Conservation (phyloP, 2,329 filamentous ascomycete genomes). For the Gnomoniopsis sp. region DNA sequence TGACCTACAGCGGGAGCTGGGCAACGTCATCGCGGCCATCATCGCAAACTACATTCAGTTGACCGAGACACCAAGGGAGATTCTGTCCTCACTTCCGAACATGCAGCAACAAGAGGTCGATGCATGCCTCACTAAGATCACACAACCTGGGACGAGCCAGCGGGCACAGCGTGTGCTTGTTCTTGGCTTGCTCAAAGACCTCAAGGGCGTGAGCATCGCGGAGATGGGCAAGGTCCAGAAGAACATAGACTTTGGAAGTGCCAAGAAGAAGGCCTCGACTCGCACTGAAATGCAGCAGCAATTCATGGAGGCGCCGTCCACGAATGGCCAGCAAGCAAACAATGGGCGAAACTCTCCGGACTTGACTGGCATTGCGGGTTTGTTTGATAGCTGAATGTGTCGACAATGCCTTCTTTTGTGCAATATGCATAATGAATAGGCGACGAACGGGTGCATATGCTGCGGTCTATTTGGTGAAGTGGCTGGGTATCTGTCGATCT, state of each 20-base stretch:
- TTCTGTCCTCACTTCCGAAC: constrained; percentile 78
- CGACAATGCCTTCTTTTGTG: neutral
- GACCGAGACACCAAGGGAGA: constrained; percentile 66
- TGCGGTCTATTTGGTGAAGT: neutral
- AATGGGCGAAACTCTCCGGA: constrained; percentile 39
- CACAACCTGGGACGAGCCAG: constrained; percentile 56
- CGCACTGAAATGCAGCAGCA: constrained; percentile 62
- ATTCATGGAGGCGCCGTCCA: constrained; percentile 57
- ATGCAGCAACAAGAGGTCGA: constrained; percentile 68
- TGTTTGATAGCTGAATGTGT: constrained; percentile 35
- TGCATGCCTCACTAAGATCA: constrained; percentile 57
- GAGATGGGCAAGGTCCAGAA: constrained; percentile 83
- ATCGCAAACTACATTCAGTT: constrained; percentile 69
- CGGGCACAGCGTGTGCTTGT: constrained; percentile 78
- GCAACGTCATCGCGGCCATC: constrained; percentile 81
- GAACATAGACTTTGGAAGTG: constrained; percentile 27
- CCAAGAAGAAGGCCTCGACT: constrained; percentile 14
- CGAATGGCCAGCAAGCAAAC: constrained; percentile 24
- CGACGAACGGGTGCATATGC: neutral
- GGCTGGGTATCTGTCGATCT: neutral
- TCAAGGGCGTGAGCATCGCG: constrained; percentile 87
- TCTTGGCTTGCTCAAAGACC: constrained; percentile 77
- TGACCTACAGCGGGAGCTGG: constrained; percentile 90
- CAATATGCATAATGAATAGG: neutral
- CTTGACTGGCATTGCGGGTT: constrained; percentile 52